These are phyloP conservation scores for Corylus avellana DNA, from an alignment of 306 rosid species.

Conservation along the genomic window DNA sequence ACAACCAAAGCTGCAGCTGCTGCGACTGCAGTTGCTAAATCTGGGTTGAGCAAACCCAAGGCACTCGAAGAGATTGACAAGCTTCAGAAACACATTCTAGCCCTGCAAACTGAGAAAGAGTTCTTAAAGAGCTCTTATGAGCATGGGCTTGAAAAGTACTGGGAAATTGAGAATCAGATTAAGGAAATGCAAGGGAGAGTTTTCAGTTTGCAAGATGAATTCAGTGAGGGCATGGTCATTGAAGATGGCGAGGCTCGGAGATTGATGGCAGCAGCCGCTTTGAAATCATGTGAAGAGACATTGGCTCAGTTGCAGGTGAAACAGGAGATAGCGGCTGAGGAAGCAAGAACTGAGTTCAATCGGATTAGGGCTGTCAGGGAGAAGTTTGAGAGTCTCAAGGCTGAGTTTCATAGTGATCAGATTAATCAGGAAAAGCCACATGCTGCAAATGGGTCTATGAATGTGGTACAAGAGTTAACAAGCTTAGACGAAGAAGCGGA, in stretches of 20 bases:
- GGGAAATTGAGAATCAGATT: slow-evolving; percentile 75
- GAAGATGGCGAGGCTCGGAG: slow-evolving; percentile 84
- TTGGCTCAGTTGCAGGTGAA: slow-evolving; percentile 57
- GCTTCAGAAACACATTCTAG: slow-evolving; percentile 76
- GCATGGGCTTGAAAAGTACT: slow-evolving; percentile 52
- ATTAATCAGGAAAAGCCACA: slow-evolving; percentile 21
- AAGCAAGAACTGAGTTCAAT: slow-evolving; percentile 55
- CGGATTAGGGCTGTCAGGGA: slow-evolving; percentile 55
- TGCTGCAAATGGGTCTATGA: slow-evolving; percentile 28
- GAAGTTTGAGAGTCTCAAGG: slow-evolving; percentile 59
- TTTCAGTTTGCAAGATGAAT: slow-evolving; percentile 75
- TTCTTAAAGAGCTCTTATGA: slow-evolving; percentile 82
- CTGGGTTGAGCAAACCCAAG: slow-evolving; percentile 75
- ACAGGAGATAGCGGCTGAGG: slow-evolving; percentile 62
- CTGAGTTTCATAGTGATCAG: slow-evolving; percentile 39
- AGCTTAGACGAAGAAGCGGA: slow-evolving; percentile 33
- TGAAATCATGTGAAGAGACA: slow-evolving; percentile 76
- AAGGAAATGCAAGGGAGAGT: slow-evolving; percentile 71
- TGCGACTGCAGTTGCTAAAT: slow-evolving; percentile 41
- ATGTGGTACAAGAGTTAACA: slow-evolving; percentile 9
- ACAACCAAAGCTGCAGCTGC: slow-evolving; percentile 5
- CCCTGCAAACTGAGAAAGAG: slow-evolving; percentile 90
- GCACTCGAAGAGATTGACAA: slow-evolving; percentile 71
- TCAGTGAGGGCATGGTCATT: slow-evolving; percentile 73
- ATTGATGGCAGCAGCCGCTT: slow-evolving; percentile 85